Conservation (phyloP, 2,329 filamentous ascomycete genomes). For the Zymoseptoria tritici region DNA sequence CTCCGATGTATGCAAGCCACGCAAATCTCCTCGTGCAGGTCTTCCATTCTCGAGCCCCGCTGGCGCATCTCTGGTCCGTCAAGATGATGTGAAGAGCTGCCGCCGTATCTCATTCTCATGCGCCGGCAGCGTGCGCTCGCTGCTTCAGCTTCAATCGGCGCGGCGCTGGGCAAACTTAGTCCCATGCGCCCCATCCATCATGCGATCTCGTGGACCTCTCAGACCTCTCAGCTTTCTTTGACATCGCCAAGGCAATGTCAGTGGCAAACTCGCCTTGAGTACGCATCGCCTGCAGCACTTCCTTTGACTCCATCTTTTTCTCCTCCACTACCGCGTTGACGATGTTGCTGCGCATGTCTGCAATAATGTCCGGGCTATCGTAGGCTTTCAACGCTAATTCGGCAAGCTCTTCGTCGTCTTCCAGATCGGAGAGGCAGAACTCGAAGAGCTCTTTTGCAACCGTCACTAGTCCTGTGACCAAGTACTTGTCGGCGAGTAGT, state of each 20-base stretch:
- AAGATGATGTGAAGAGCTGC: background rate
- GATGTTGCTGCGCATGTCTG: background rate
- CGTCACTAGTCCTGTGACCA: conserved; percentile 1
- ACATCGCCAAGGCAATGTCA: background rate
- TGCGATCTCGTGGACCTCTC: background rate
- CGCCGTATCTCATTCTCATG: background rate
- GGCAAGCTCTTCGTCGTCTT: background rate
- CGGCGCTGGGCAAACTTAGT: background rate
- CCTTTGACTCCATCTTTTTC: background rate
- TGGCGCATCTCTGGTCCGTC: background rate
- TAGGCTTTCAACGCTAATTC: background rate
- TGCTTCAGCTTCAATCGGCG: no score
- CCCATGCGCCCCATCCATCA: background rate
- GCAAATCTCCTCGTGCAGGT: background rate
- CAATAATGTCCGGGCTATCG: background rate
- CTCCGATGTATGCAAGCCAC: background rate
- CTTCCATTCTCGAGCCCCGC: background rate
- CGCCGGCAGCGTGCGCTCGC: no score
- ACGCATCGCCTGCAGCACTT: background rate
- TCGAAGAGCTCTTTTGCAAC: background rate
- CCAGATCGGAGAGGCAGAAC: background rate
- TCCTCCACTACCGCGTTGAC: background rate
- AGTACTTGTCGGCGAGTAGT: conserved; percentile 10
- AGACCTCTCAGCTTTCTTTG: background rate
- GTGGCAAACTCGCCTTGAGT: background rate